Conservation (phyloP, 2,329 filamentous ascomycete genomes). For the Aspergillus awamori region DNA sequence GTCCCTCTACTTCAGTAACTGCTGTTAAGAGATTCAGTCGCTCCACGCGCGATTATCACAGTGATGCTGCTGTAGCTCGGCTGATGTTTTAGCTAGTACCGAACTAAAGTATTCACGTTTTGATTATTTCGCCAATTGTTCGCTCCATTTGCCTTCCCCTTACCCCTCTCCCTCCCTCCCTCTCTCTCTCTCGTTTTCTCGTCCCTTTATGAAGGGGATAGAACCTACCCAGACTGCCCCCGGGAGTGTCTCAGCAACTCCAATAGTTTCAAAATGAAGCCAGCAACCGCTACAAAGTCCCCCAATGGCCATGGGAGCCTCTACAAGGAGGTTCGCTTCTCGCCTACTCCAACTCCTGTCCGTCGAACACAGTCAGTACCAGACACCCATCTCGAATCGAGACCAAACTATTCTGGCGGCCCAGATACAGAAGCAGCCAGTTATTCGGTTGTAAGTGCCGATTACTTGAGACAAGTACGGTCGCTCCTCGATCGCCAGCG, state of each 20-base stretch:
- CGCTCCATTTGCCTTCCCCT: slow-evolving; percentile 1
- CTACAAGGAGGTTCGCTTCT: slow-evolving; percentile 49
- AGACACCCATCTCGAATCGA: slow-evolving; percentile 36
- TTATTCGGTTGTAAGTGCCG: slow-evolving; percentile 33
- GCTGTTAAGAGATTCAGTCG: not conserved
- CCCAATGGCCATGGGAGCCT: slow-evolving; percentile 39
- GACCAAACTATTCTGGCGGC: slow-evolving; percentile 27
- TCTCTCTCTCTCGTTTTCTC: not conserved
- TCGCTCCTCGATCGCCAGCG: slow-evolving; percentile 44
- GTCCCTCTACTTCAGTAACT: not conserved
- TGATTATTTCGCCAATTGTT: slow-evolving; percentile 5
- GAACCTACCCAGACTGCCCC: slow-evolving; percentile 13
- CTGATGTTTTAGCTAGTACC: slow-evolving; percentile 10
- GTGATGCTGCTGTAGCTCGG: slow-evolving; percentile 2
- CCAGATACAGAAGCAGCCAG: slow-evolving; percentile 25
- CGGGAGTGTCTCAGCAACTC: slow-evolving; percentile 13
- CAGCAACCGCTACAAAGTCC: slow-evolving; percentile 24
- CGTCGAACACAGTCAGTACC: slow-evolving; percentile 46
- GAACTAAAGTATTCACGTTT: not conserved
- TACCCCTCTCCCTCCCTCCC: not conserved
- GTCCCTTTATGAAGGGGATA: slow-evolving; percentile 21
- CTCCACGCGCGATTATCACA: slow-evolving; percentile 9
- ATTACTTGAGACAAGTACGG: slow-evolving; percentile 47
- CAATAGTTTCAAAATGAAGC: slow-evolving; percentile 27
- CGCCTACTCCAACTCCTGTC: slow-evolving; percentile 39